Percentiles rank a stretch among this genome's conserved stretches.
These are phyloP conservation scores for Cordyceps cateniannulata DNA, from an alignment of 2,329 filamentous ascomycete genomes.

Conservation along the genomic window DNA sequence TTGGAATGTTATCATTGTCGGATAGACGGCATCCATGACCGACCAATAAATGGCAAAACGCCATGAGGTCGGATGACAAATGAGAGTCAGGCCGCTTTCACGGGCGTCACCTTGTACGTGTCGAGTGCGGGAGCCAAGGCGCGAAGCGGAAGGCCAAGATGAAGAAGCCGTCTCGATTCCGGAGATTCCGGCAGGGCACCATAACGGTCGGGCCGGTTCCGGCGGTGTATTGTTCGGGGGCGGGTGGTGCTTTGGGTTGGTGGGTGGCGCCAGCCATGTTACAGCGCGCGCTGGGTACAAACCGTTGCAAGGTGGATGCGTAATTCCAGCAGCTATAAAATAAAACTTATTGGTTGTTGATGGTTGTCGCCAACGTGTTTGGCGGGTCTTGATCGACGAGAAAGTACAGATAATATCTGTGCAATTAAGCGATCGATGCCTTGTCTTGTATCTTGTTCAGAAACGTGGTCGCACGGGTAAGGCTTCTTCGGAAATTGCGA, in stretches of 20 bases:
- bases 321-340: background rate
- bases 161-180: slow-evolving; percentile 1
- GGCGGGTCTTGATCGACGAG: background rate
- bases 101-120: background rate
- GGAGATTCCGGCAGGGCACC: background rate
- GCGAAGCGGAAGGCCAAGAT: background rate
- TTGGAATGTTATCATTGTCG: background rate
- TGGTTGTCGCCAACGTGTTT: background rate
- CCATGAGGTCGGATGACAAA: too few relatives aligned
- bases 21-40: background rate
- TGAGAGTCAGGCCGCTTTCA: too few relatives aligned
- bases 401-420: too few relatives aligned
- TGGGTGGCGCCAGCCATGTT: background rate
- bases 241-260: background rate
- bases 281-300: background rate
- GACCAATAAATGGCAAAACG: background rate
- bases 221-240: background rate
- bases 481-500: too few relatives aligned
- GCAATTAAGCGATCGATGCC: background rate
- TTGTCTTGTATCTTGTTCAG: background rate
- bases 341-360: background rate
- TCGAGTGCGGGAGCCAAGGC: background rate
- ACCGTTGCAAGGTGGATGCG: background rate
- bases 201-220: background rate
- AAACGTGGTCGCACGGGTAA: too few relatives aligned